A percentile compares a stretch with the other conserved stretches of the same genome.
These are phyloP conservation scores for Colletotrichum somersetense DNA, from an alignment of 2,329 filamentous ascomycete genomes.

Conservation along the genomic window DNA sequence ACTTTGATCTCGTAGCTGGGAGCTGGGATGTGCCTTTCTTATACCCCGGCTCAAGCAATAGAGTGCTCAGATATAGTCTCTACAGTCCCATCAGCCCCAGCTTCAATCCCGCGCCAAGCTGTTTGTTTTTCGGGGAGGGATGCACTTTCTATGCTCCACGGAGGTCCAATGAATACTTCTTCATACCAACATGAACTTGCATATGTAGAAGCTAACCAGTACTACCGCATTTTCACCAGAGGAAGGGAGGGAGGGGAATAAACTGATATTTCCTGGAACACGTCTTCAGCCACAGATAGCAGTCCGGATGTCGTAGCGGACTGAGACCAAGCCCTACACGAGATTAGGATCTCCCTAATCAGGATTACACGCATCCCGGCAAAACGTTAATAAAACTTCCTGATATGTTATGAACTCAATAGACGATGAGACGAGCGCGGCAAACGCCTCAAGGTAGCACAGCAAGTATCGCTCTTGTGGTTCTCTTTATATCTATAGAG, in stretches of 20 bases:
- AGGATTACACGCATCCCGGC: too few relatives aligned
- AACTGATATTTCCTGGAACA: slow-evolving; percentile 49
- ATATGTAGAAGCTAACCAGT: slow-evolving; percentile 59
- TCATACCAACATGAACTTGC: slow-evolving; percentile 63
- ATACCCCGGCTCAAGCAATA: background rate
- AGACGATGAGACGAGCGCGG: too few relatives aligned
- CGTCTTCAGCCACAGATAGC: slow-evolving; percentile 44
- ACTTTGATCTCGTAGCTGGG: background rate
- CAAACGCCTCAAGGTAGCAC: too few relatives aligned
- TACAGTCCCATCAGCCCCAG: slow-evolving; percentile 63
- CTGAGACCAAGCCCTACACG: too few relatives aligned
- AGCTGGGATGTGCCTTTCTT: too few relatives aligned
- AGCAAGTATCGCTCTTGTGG: slow-evolving; percentile 49
- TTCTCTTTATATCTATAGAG: background rate
- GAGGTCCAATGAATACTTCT: slow-evolving; percentile 65
- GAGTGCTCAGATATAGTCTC: slow-evolving; percentile 44
- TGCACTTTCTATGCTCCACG: slow-evolving; percentile 63
- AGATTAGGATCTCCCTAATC: too few relatives aligned
- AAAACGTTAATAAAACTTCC: too few relatives aligned
- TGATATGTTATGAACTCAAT: too few relatives aligned
- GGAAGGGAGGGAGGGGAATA: too few relatives aligned
- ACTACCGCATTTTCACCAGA: too few relatives aligned
- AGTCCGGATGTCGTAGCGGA: too few relatives aligned
- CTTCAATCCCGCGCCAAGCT: slow-evolving; percentile 63
- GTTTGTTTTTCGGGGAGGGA: slow-evolving; percentile 54